Conservation (phyloP, 495 filamentous ascomycete genomes). For the Neurospora sp. region DNA sequence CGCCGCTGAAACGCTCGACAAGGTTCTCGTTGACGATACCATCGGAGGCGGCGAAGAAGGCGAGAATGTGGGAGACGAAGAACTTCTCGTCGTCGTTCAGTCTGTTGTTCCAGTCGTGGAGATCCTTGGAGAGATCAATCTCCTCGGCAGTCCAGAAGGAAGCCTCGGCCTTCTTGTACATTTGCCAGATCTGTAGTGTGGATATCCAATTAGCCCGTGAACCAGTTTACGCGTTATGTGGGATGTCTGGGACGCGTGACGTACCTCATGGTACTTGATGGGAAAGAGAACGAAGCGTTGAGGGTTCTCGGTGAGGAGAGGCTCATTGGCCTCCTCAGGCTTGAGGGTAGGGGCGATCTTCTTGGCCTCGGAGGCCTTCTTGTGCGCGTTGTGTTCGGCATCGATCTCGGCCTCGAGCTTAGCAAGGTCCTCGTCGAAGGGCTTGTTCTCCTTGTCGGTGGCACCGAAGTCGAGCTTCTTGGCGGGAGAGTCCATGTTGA, state of each 20-base stretch:
- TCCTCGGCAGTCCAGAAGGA: conserved; percentile 99
- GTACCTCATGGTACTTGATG: conserved; percentile 98
- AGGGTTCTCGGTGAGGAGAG: conserved; percentile 89
- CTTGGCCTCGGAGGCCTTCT: conserved; percentile 39
- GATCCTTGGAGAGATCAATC: conserved; percentile 96
- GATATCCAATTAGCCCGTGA: conserved; percentile 17
- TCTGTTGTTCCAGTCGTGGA: conserved; percentile 97
- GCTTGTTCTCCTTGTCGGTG: conserved; percentile 74
- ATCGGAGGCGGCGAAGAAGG: conserved; percentile 99
- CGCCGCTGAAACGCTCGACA: conserved; percentile 91
- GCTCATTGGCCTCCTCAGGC: conserved; percentile 70
- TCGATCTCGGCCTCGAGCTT: conserved; percentile 46
- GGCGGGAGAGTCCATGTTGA: conserved; percentile 88
- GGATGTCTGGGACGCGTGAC: conserved; percentile 35
- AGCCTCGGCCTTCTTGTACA: conserved; percentile 99
- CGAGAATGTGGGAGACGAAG: conserved; percentile 97
- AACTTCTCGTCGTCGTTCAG: conserved; percentile 94
- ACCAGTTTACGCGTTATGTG: conserved; percentile 59
- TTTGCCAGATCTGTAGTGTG: conserved; percentile 82
- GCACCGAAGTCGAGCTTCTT: conserved; percentile 78
- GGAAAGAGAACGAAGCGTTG: conserved; percentile 96
- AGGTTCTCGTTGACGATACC: conserved; percentile 99
- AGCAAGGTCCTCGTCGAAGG: conserved; percentile 45
- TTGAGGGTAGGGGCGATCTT: conserved; percentile 53
- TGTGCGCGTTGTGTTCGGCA: conserved; percentile 39